Base-by-base conservation (phyloP, 2,329 filamentous ascomycete genomes). In the Fusarium begoniae region DNA sequence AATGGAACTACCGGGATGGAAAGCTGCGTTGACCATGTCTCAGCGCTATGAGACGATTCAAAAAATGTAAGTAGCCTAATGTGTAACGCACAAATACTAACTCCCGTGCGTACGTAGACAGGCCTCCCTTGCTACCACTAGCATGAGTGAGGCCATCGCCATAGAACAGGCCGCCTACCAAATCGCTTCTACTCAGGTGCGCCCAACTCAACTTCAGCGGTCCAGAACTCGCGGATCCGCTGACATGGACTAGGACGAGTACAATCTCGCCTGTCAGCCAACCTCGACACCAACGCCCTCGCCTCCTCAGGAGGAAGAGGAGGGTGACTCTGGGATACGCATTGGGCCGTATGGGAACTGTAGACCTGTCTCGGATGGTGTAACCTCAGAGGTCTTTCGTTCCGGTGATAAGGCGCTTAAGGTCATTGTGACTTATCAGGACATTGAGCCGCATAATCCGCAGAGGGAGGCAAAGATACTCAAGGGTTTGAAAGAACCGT, bases 351-450 rank as follows among this genome's bases (percentile, higher is more conserved):
- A 90, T 73, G 50, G 72, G 24, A 82, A 86, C 68, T 92, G 90
- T 78, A 82, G 83, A 32, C 86, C 87, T 73, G 79, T 92, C n/a
- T 85, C 86, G 51, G 85, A 86, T 72, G 96, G 96, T 26, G 85
- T 96, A 18, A 96, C 94, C 70, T 96, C 96, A 24, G 90, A 92
- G 63, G 91, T 99, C 57, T 98, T 95, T 84, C 92, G 92, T 76
- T 91, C 91, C 45, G 83, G 81, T 28, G 77, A 83, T 59, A 84
- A 85, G 24, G 96, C 96, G 5, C 85, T 99, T 55, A 99, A 99
- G 81, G 91, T 98, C 67, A 97, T 96, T 41, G 91, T 90, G 35
- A 91, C 94, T 38, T 91, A 91, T 43, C 86, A 88, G 61, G 90
- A 92, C 83, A 88, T 91, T 43, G 91, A 93, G 66, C 96, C 96